Conservation (phyloP, 106 monocot genomes). For the Iris macrosiphon region DNA sequence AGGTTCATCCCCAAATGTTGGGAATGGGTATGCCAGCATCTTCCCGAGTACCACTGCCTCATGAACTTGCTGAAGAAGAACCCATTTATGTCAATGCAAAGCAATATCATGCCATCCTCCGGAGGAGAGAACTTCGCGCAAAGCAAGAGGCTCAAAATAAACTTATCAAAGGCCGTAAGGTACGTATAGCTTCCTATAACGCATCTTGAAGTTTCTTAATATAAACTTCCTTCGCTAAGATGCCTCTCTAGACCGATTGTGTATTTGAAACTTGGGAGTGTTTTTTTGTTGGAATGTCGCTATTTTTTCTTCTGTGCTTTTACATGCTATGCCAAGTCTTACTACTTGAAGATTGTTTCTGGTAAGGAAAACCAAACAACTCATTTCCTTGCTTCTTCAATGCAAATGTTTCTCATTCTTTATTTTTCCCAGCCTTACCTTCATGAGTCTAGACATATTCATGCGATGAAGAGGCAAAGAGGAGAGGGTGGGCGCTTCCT, state of each 20-base stretch:
- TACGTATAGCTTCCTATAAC: neutral
- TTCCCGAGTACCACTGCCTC: slow-evolving; percentile 42
- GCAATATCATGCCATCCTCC: slow-evolving; percentile 63
- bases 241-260: no score
- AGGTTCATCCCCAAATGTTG: slow-evolving; percentile 44
- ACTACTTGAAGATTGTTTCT: no score
- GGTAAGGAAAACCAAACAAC: no score
- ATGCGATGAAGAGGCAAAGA: slow-evolving; percentile 20
- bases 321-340: no score
- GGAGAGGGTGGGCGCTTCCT: slow-evolving; percentile 16
- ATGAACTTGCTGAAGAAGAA: slow-evolving; percentile 35
- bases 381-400: no score
- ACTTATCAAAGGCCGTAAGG: slow-evolving; percentile 61
- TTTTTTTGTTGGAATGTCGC: no score
- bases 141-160: slow-evolving; percentile 66
- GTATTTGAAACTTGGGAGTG: no score
- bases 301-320: no score
- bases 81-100: slow-evolving; percentile 79
- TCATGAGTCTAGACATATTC: slow-evolving; percentile 15
- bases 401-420: neutral
- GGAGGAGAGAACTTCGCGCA: slow-evolving; percentile 60
- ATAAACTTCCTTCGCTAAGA: no score
- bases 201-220: no score
- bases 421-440: slow-evolving; percentile 12
- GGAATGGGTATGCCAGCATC: slow-evolving; percentile 21